phyloP scores from a whole-genome alignment of 768 basidiomycete species.

The Serendipita vermifera region DNA sequence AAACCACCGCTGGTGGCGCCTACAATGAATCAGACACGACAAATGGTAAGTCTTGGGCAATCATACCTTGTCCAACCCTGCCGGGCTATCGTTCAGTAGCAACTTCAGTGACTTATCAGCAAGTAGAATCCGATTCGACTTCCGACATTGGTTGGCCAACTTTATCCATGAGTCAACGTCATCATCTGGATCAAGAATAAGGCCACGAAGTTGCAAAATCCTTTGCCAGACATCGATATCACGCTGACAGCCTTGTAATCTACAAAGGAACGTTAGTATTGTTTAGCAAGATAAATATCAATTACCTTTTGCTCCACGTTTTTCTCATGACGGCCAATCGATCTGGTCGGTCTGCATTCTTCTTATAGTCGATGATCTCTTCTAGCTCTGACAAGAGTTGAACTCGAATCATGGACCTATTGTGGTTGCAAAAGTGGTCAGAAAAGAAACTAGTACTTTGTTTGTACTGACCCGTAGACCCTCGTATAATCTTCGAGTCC shows the following conservation, averaged over 20 bases:
- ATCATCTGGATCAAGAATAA: conserved; percentile 85
- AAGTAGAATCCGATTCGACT: conserved; percentile 83
- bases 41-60: conserved; percentile 24
- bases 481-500: conserved; percentile 95
- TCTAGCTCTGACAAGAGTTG: conserved; percentile 98
- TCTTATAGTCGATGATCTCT: conserved; percentile 93
- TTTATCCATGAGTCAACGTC: conserved; percentile 98
- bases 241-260: conserved; percentile 89
- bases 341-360: conserved; percentile 84
- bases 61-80: not conserved
- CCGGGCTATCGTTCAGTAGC: conserved; percentile 36
- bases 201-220: conserved; percentile 85
- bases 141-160: conserved; percentile 94
- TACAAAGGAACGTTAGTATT: conserved; percentile 22
- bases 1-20: conserved; percentile 90
- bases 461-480: conserved; percentile 68
- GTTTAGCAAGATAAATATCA: not conserved
- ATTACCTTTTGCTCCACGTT: conserved; percentile 93
- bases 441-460: not conserved
- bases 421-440: conserved; percentile 15
- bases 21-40: conserved; percentile 31
- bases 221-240: conserved; percentile 99
- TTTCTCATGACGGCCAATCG: conserved; percentile 80
- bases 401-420: conserved; percentile 92
- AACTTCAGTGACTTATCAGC: conserved; percentile 97